These are phyloP conservation scores for Amylostereum chailletii DNA, from an alignment of 1,284 basidiomycete species.

Conservation along the genomic window DNA sequence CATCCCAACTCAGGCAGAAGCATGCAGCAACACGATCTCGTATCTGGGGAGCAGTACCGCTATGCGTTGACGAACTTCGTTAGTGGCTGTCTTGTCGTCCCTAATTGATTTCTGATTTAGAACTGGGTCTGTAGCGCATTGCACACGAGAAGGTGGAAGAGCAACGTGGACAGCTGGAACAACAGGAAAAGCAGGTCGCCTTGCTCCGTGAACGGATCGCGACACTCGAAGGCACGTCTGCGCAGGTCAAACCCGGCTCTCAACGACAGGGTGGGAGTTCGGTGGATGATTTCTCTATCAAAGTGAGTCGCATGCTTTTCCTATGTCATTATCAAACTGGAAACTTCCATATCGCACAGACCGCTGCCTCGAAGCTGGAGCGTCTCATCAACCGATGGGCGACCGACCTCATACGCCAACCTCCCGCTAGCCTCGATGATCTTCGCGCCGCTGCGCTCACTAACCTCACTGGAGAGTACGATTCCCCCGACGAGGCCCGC, in stretches of 20 bases:
- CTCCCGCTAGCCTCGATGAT: slow-evolving; percentile 42
- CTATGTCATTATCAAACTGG: background rate
- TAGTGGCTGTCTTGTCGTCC: slow-evolving; percentile 18
- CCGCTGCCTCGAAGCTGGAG: slow-evolving; percentile 68
- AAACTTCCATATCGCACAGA: slow-evolving; percentile 29
- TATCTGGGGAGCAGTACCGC: slow-evolving; percentile 66
- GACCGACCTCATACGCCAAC: slow-evolving; percentile 55
- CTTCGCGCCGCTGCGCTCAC: slow-evolving; percentile 50
- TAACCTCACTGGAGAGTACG: slow-evolving; percentile 45
- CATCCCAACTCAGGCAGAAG: background rate
- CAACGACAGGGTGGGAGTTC: slow-evolving; percentile 44
- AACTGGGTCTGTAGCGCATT: slow-evolving; percentile 45
- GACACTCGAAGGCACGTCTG: slow-evolving; percentile 53
- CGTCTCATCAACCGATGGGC: slow-evolving; percentile 78
- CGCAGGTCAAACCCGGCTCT: slow-evolving; percentile 24
- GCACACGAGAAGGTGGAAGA: slow-evolving; percentile 82
- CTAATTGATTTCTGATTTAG: background rate
- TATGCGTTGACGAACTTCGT: slow-evolving; percentile 78
- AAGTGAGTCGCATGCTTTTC: slow-evolving; percentile 30
- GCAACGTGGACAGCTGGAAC: slow-evolving; percentile 66
- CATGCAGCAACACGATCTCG: slow-evolving; percentile 33
- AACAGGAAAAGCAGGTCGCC: slow-evolving; percentile 76
- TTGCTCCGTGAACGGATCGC: slow-evolving; percentile 60
- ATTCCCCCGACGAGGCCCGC: slow-evolving; percentile 33
- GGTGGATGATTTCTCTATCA: slow-evolving; percentile 79